Percentiles rank a stretch among this genome's conserved stretches.
Conservation (phyloP, 1,284 basidiomycete species). For the Fomitopsis palustris region DNA sequence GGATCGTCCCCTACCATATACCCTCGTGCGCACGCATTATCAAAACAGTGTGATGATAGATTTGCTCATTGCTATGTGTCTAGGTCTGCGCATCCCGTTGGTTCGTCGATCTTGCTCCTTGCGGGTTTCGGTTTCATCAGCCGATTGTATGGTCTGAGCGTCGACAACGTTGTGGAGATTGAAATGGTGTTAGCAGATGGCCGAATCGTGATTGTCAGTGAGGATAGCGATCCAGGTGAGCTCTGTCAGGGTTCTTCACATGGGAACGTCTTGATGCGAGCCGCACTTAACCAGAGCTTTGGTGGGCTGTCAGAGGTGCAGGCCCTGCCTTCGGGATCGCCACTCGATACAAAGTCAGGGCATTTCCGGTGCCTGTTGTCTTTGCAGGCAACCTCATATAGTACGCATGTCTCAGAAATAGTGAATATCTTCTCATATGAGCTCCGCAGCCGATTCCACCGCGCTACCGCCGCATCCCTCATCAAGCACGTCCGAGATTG, state of each 20-base stretch:
- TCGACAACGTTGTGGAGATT: conserved; percentile 83
- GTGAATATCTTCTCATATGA: not conserved
- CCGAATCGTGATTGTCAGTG: conserved; percentile 65
- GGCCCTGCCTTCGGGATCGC: conserved; percentile 83
- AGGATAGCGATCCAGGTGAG: conserved; percentile 62
- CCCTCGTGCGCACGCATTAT: conserved; percentile 61
- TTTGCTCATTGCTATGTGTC: conserved; percentile 3
- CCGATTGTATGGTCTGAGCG: conserved; percentile 77
- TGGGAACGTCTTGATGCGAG: not conserved
- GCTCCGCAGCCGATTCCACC: conserved; percentile 72
- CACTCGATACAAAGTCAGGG: conserved; percentile 84
- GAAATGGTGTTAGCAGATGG: conserved; percentile 84
- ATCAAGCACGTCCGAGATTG: conserved; percentile 92
- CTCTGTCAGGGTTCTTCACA: not conserved
- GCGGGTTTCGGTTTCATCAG: conserved; percentile 90
- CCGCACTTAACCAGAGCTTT: conserved; percentile 59
- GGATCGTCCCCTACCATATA: conserved; percentile 76
- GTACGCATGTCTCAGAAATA: conserved; percentile 34
- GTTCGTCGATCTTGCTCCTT: conserved; percentile 80
- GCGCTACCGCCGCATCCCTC: conserved; percentile 78
- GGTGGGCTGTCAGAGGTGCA: conserved; percentile 88
- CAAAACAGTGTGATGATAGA: not conserved
- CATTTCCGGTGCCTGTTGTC: conserved; percentile 84
- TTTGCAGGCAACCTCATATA: conserved; percentile 91
- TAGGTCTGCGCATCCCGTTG: conserved; percentile 73